phyloP scores from a whole-genome alignment of 257 asterid genomes.

The Scutellaria galericulata region DNA sequence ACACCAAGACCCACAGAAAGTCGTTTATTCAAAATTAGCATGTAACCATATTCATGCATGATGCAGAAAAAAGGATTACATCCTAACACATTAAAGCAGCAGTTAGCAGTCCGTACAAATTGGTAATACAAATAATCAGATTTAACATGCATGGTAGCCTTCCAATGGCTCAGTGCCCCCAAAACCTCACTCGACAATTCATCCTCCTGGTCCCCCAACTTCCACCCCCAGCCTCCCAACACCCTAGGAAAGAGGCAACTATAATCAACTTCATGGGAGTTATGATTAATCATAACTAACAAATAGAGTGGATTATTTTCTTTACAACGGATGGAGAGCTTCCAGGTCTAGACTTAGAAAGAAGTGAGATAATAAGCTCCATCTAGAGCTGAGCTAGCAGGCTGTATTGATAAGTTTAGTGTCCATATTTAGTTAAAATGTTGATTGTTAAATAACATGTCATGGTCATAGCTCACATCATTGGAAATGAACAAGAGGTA shows the following conservation, averaged over 20 bases:
- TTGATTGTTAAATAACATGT: neutral
- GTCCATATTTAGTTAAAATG: neutral
- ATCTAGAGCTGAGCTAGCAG: neutral
- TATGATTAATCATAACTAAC: neutral
- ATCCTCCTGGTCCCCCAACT: neutral
- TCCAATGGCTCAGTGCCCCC: neutral
- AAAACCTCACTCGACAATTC: neutral
- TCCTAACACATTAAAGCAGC: conserved; percentile 4
- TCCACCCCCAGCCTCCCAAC: neutral
- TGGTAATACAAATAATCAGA: neutral
- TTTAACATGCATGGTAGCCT: neutral
- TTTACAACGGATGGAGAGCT: neutral
- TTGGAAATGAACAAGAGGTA: neutral
- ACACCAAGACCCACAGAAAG: conserved; percentile 9
- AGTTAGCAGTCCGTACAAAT: neutral
- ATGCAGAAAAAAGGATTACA: neutral
- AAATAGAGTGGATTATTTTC: neutral
- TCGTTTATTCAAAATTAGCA: conserved; percentile 7
- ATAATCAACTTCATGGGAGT: neutral
- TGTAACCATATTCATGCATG: conserved; percentile 1
- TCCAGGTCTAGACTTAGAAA: neutral
- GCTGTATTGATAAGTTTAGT: neutral
- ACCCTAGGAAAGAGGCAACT: neutral
- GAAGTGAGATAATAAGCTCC: conserved; percentile 11
- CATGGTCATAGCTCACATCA: conserved; percentile 6